Base-by-base conservation (phyloP, 805 yeast genomes). In the Wickerhamiella galacta region DNA sequence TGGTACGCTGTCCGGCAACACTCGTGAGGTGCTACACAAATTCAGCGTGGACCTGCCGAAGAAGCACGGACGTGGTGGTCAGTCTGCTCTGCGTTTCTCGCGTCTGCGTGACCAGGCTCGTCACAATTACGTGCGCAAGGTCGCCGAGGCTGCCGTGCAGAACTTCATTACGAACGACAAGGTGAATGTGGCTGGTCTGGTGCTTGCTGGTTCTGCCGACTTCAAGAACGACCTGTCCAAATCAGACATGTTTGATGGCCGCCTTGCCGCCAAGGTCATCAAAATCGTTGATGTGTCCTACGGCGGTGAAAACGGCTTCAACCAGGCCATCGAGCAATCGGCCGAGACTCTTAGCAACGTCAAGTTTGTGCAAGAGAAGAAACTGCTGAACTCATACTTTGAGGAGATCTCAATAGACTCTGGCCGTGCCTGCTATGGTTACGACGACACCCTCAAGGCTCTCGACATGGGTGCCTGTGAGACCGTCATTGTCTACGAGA, bases 11-110 rank as follows among this genome's bases (percentile, higher is more conserved):
- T 74, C 92, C 28, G 99, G 99, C 57, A 90, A 90, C 63, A 85
- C 94, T 30, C 77, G 98, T 66, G 95, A 90, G 41, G 81, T 90
- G 28, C 66, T 90, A 52, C 94, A 87, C 60, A 90, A 90, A 60
- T 90, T 90, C 61, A 78, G 83, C 2, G 99, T 90, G 36, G 99
- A 90, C 59, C 67, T 90, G 49, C 99, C 99, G 49, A 90, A 90
- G 67, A 90, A 90, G 81, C 98, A 90, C 68, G 98, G 98, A 52
- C 79, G 98, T 70, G 98, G 98, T 79, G 98, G 98, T 77, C 98
- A 90, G 66, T 90, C 99, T 41, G 98, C 99, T 28, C 56, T 90
- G 47, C 96, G 99, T 81, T 90, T 90, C 67, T 76, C 95, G 17
- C 85, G 99, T 69, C 69, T 90, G 58, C 79, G 99, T 70, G 98